These are phyloP conservation scores for Pseudopyrenochaeta lycopersici DNA, from an alignment of 2,329 filamentous ascomycete species.

Conservation along the genomic window DNA sequence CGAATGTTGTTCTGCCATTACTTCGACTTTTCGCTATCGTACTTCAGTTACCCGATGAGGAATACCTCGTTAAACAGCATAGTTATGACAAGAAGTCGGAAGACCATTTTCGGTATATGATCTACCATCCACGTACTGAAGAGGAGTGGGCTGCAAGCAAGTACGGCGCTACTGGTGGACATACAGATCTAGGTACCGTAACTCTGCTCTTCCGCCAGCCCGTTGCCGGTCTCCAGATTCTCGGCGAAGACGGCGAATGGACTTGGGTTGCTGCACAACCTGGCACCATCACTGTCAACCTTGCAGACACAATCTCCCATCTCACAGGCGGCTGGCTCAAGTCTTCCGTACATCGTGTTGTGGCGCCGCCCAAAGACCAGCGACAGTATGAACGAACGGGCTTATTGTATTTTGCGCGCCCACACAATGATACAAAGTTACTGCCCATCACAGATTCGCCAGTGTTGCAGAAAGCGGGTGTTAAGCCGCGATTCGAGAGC, in stretches of 20 bases:
- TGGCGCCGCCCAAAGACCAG: conserved; percentile 60
- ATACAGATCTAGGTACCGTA: conserved; percentile 66
- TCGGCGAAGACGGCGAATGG: conserved; percentile 50
- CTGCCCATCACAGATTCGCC: conserved; percentile 50
- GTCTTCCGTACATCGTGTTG: conserved; percentile 60
- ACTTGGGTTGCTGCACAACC: conserved; percentile 53
- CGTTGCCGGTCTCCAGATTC: conserved; percentile 66
- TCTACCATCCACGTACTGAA: conserved; percentile 60
- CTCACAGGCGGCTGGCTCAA: conserved; percentile 57
- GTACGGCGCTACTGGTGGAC: conserved; percentile 58
- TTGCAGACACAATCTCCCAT: conserved; percentile 52
- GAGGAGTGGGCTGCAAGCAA: conserved; percentile 57
- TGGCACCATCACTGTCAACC: conserved; percentile 53
- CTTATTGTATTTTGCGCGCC: conserved; percentile 61
- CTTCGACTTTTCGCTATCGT: conserved; percentile 69
- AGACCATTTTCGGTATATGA: conserved; percentile 71
- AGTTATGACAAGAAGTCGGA: conserved; percentile 67
- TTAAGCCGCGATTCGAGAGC: conserved; percentile 50
- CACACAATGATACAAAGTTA: conserved; percentile 51
- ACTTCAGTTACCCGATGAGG: conserved; percentile 67
- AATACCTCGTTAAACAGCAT: conserved; percentile 65
- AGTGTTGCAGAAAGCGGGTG: conserved; percentile 44
- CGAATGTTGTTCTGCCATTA: conserved; percentile 65
- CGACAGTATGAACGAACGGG: conserved; percentile 59
- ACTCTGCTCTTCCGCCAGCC: conserved; percentile 68